Conservation (phyloP, 164 flowering plant species). For the Tetracentron sinense region DNA sequence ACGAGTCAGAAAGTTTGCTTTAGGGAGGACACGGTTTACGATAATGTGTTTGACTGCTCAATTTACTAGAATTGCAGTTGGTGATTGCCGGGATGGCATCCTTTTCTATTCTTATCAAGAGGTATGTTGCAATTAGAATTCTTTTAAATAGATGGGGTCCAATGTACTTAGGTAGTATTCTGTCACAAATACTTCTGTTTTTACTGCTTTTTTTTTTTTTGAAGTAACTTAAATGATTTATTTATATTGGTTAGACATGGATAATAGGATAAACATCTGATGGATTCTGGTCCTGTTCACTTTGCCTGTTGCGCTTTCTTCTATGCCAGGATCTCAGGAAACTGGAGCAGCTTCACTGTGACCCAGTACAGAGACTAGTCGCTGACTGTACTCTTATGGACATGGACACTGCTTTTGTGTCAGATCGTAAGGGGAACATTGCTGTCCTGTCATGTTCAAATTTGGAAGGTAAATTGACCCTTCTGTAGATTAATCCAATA, state of each 20-base stretch:
- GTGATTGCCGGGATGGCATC: constrained; percentile 97
- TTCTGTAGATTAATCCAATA: background rate
- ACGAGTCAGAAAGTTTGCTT: constrained; percentile 60
- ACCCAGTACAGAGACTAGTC: constrained; percentile 83
- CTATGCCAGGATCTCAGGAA: constrained; percentile 53
- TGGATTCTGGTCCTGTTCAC: background rate
- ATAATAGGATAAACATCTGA: no score
- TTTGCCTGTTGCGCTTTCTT: constrained; percentile 9
- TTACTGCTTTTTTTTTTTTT: background rate
- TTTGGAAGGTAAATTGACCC: constrained; percentile 46
- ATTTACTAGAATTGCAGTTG: constrained; percentile 84
- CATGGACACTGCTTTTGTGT: constrained; percentile 74
- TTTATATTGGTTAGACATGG: no score
- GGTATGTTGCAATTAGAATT: constrained; percentile 41
- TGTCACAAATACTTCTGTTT: no score
- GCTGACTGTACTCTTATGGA: constrained; percentile 89
- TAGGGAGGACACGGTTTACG: constrained; percentile 74
- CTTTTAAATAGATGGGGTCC: no score
- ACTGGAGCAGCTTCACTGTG: constrained; percentile 77
- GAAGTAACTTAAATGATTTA: no score
- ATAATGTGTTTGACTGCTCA: constrained; percentile 67
- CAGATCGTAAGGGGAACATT: constrained; percentile 84
- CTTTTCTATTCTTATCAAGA: constrained; percentile 83
- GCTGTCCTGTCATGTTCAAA: constrained; percentile 60
- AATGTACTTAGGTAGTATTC: background rate